A percentile compares a stretch with the other conserved stretches of the same genome.
These are phyloP conservation scores for Phytopythium delawarense DNA, from an alignment of 352 stramenopile species.

Conservation along the genomic window DNA sequence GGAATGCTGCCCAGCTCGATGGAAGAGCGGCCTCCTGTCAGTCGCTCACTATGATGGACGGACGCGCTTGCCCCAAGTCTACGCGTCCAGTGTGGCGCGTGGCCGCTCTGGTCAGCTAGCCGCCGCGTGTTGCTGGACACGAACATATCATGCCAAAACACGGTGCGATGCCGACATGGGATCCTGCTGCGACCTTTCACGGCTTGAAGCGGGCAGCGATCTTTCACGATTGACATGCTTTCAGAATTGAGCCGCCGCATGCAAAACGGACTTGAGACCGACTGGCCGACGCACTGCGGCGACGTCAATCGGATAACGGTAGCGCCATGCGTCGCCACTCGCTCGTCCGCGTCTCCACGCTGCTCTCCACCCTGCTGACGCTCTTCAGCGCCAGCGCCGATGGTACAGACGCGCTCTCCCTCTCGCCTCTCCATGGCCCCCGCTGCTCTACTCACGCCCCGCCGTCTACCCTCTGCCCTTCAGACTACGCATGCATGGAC, in stretches of 20 bases:
- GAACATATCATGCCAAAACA: background rate
- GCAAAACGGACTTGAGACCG: background rate
- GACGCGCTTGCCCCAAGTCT: too few species aligned
- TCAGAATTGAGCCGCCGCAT: too few species aligned
- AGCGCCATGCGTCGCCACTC: too few species aligned
- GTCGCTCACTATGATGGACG: too few species aligned
- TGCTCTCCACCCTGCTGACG: background rate
- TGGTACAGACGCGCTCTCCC: background rate
- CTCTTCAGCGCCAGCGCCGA: background rate
- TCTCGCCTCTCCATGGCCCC: background rate
- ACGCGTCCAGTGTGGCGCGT: background rate
- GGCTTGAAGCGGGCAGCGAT: background rate
- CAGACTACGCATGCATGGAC: conserved; percentile 28
- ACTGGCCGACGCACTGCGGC: background rate
- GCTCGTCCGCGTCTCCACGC: too few species aligned
- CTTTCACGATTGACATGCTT: too few species aligned
- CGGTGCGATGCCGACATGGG: background rate
- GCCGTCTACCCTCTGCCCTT: too few species aligned
- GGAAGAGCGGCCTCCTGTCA: background rate
- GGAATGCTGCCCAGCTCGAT: too few species aligned
- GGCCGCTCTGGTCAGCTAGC: too few species aligned
- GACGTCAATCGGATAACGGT: too few species aligned
- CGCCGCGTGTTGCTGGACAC: too few species aligned
- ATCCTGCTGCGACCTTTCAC: conserved; percentile 2
- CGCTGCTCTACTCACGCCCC: background rate